Evolutionary conservation across 2,329 filamentous ascomycete genomes (phyloP), one percentile per base, ranked within the genome.

Genomic region (Alternaria longipes): DNA sequence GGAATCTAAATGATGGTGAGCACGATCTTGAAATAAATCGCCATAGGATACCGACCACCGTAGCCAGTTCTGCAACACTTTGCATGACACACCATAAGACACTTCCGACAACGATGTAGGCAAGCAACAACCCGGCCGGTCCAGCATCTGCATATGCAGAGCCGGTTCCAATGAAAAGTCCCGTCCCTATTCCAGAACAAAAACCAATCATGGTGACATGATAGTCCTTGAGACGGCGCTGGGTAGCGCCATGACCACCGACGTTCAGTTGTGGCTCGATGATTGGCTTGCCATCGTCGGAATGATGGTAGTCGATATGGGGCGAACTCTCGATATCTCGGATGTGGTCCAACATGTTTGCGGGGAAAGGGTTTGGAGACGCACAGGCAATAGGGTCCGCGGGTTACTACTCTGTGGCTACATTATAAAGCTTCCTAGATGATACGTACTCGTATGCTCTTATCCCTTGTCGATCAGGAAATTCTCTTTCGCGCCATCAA

Each of bases 51-150:
- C 66, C 46, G n/a, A 69, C 66, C 41, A 69, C 57, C 20, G 65
- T 82, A 44, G 80, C 84, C 85, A 90, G 88, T 72, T 90, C 87
- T 9, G 87, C 87, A 53, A 88, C 79, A 61, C 83, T 84, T 69
- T 88, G 89, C 81, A 88, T 89, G 70, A 89, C 84, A 59, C 86
- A 78, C 34, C 80, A 87, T 49, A 89, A 78, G 44, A 89, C 71
- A 68, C 79, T 71, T 24, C 81, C 80, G 69, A 89, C 87, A 41
- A 87, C 59, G 24, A 80, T 80, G 69, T 85, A 89, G 26, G 84
- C 86, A 59, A 90, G 75, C 63, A 90, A 81, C 44, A 89, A 77
- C 46, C 81, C 84, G 42, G 76, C 82, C 3, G 83, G 82, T 16
- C 83, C 83, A 54, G 67, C 67, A 45, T 60, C 67, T 7, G 67